Evolutionary conservation across 2,329 filamentous ascomycete species (phyloP).

Genomic region (Penicillium sp.): DNA sequence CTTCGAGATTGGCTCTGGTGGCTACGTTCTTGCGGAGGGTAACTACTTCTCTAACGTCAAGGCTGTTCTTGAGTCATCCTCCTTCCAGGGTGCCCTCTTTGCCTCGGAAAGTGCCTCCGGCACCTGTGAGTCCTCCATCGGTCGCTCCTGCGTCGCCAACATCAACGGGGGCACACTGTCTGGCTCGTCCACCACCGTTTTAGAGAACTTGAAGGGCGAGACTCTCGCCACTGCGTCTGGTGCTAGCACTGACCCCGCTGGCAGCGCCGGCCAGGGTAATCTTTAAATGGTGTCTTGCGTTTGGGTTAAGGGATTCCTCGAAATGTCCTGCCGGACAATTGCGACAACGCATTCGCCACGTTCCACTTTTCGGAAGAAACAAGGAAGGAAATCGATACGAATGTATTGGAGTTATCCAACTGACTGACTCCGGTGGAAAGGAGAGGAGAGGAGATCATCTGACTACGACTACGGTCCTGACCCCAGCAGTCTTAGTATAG

Average conservation of each 20-base stretch:
- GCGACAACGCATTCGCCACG: background rate
- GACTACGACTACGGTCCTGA: background rate
- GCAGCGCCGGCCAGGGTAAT: slow-evolving; percentile 7
- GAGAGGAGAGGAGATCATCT: background rate
- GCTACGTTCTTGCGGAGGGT: slow-evolving; percentile 1
- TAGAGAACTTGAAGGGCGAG: background rate
- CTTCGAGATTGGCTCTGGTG: slow-evolving; percentile 3
- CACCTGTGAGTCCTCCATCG: background rate
- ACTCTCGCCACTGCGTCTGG: background rate
- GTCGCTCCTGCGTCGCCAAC: slow-evolving; percentile 7
- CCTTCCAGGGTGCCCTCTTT: background rate
- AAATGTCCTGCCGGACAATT: background rate
- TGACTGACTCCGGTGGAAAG: background rate
- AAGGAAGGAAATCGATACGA: background rate
- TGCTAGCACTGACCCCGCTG: slow-evolving; percentile 2
- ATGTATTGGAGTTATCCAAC: background rate
- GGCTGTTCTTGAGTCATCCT: background rate
- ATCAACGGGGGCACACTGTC: background rate
- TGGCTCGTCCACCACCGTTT: background rate
- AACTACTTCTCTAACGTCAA: slow-evolving; percentile 5
- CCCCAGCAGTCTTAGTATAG: background rate
- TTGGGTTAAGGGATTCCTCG: background rate
- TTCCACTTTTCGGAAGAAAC: background rate
- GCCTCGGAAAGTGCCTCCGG: background rate
- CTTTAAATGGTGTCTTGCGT: background rate